Conservation (phyloP, 1,284 basidiomycete species). For the Cryptococcus jaspeensis region DNA sequence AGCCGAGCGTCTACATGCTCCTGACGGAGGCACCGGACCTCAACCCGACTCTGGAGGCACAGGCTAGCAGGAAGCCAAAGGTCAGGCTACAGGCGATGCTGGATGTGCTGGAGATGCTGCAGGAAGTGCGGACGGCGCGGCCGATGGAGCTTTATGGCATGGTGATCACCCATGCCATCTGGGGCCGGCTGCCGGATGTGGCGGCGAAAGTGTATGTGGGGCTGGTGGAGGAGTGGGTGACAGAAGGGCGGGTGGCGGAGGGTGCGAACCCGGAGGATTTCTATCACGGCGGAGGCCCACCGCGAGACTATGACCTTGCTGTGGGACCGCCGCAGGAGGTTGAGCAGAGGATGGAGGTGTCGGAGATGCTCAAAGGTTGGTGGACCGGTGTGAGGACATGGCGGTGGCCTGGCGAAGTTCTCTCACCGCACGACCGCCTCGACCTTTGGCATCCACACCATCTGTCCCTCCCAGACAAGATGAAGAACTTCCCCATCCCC, state of each 20-base stretch:
- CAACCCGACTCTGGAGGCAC: slow-evolving; percentile 20
- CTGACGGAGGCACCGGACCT: background rate
- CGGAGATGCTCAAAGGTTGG: slow-evolving; percentile 33
- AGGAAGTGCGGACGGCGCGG: slow-evolving; percentile 33
- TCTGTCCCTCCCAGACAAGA: slow-evolving; percentile 38
- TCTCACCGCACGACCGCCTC: slow-evolving; percentile 47
- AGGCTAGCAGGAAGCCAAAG: slow-evolving; percentile 4
- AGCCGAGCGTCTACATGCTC: background rate
- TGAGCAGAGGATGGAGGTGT: slow-evolving; percentile 6
- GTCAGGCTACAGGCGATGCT: slow-evolving; percentile 14
- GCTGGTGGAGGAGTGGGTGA: slow-evolving; percentile 52
- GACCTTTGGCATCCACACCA: slow-evolving; percentile 50
- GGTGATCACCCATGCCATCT: slow-evolving; percentile 29
- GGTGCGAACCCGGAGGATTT: slow-evolving; percentile 44
- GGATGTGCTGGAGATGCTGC: slow-evolving; percentile 28
- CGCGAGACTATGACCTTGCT: slow-evolving; percentile 14
- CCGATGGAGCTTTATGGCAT: slow-evolving; percentile 31
- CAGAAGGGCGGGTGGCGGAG: slow-evolving; percentile 47
- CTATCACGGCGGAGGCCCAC: slow-evolving; percentile 37
- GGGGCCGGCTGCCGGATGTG: slow-evolving; percentile 30
- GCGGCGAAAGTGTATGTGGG: slow-evolving; percentile 49
- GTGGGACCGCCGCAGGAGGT: too few species aligned
- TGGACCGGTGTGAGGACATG: slow-evolving; percentile 48
- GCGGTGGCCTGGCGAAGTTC: slow-evolving; percentile 47
- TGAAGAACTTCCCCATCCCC: slow-evolving; percentile 47